Conservation (phyloP, 2,329 filamentous ascomycete species). For the Diatrype stigma region DNA sequence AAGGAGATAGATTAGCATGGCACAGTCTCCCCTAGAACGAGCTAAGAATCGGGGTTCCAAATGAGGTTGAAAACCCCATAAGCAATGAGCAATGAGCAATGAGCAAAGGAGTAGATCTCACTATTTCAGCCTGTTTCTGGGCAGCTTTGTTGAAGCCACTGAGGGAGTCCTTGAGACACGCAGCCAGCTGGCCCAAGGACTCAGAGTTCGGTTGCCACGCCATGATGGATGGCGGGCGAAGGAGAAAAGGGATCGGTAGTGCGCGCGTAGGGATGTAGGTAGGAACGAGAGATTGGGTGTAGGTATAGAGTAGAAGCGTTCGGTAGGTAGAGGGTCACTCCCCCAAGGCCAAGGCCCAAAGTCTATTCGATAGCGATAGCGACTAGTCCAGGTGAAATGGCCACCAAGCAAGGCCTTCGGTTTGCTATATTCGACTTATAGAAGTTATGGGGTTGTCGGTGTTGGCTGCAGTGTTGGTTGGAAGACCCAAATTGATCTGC, state of each 20-base stretch:
- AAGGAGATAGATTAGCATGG: slow-evolving; percentile 17
- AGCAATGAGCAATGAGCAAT: too few relatives aligned
- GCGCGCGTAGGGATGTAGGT: background rate
- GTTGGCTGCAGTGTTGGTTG: background rate
- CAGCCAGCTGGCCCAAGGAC: slow-evolving; percentile 82
- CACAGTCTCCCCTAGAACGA: slow-evolving; percentile 17
- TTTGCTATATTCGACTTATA: background rate
- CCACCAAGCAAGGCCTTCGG: background rate
- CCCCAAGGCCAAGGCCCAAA: too few relatives aligned
- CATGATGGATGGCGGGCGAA: slow-evolving; percentile 51
- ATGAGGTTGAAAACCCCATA: too few relatives aligned
- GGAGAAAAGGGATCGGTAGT: slow-evolving; percentile 8
- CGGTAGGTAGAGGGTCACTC: too few relatives aligned
- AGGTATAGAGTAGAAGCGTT: background rate
- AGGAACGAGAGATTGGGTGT: background rate
- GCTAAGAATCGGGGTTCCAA: background rate
- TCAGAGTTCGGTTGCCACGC: slow-evolving; percentile 88
- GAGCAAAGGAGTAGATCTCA: slow-evolving; percentile 40
- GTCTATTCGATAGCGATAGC: background rate
- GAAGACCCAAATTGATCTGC: background rate
- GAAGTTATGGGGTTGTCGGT: too few relatives aligned
- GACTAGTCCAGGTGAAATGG: background rate
- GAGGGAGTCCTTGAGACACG: slow-evolving; percentile 86
- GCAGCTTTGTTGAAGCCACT: slow-evolving; percentile 74
- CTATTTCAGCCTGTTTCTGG: slow-evolving; percentile 85